Conservation (phyloP, 495 filamentous ascomycete species). For the Diplogelasinospora grovesii region DNA sequence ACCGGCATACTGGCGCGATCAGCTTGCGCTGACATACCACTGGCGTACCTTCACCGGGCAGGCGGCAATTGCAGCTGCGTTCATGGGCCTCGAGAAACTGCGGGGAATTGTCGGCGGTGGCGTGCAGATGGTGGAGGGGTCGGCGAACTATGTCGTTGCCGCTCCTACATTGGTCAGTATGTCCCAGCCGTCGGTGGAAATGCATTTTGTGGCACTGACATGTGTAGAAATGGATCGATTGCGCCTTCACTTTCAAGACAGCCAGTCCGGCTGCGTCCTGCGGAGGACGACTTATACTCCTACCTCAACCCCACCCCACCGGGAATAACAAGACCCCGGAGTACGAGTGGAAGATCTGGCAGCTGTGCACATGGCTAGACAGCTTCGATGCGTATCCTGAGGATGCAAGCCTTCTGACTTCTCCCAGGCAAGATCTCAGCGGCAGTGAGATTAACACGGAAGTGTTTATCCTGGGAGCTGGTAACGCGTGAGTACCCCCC, state of each 20-base stretch:
- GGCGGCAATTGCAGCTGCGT: slow-evolving; percentile 10
- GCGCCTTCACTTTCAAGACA: slow-evolving; percentile 20
- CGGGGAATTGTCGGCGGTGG: slow-evolving; percentile 7
- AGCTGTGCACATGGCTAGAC: slow-evolving; percentile 25
- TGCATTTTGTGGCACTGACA: too few relatives aligned
- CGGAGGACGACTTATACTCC: slow-evolving; percentile 21
- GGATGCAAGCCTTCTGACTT: slow-evolving; percentile 17
- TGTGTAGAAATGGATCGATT: slow-evolving; percentile 22
- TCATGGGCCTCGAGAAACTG: slow-evolving; percentile 14
- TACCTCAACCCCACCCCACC: too few relatives aligned
- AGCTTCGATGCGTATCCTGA: slow-evolving; percentile 20
- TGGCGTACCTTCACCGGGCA: slow-evolving; percentile 20
- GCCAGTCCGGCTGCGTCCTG: slow-evolving; percentile 15
- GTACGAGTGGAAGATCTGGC: slow-evolving; percentile 29
- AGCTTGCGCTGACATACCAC: slow-evolving; percentile 24
- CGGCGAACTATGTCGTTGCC: too few relatives aligned
- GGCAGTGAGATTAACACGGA: slow-evolving; percentile 21
- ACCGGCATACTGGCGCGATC: slow-evolving; percentile 29
- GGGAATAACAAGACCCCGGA: neutral
- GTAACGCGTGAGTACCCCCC: slow-evolving; percentile 21
- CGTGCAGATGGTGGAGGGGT: too few relatives aligned
- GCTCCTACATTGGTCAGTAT: too few relatives aligned
- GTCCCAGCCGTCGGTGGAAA: too few relatives aligned
- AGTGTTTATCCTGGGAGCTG: slow-evolving; percentile 30
- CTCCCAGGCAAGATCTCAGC: slow-evolving; percentile 14